A percentile compares a stretch with the other conserved stretches of the same genome.
Evolutionary conservation across 257 asterid species (phyloP).

Genomic region (Ilex aquifolium): DNA sequence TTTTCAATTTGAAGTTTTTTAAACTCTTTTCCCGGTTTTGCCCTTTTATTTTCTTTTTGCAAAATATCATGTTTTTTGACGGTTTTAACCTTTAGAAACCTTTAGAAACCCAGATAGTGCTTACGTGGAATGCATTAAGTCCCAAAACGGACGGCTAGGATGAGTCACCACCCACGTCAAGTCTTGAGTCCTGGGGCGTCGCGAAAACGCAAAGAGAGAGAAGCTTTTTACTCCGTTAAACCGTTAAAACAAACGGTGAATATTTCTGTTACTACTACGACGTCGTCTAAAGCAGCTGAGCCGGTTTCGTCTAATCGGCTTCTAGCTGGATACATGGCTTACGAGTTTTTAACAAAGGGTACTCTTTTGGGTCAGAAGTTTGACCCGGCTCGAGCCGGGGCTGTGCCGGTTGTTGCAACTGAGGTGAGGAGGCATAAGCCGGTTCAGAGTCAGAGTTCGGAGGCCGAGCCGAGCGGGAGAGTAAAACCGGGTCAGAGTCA

Average conservation of each 20-base stretch:
- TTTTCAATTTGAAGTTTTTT: too few relatives aligned
- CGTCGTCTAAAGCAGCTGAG: conserved; percentile 25
- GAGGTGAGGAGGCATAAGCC: not conserved
- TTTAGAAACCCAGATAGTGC: not conserved
- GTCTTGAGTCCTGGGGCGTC: conserved; percentile 31
- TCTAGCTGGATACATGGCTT: not conserved
- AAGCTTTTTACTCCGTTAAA: conserved; percentile 11
- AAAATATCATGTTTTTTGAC: not conserved
- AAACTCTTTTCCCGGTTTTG: not conserved
- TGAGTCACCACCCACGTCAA: conserved; percentile 48
- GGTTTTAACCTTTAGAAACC: not conserved
- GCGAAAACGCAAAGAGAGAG: conserved; percentile 63
- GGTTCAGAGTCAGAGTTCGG: not conserved
- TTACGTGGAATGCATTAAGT: conserved; percentile 26
- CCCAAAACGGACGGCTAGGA: conserved; percentile 35
- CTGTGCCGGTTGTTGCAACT: not conserved
- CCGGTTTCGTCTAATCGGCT: conserved; percentile 37
- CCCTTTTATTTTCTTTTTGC: too few relatives aligned
- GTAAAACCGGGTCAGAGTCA: not conserved
- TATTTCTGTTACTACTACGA: conserved; percentile 22
- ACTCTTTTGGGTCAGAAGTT: not conserved
- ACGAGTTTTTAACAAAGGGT: not conserved
- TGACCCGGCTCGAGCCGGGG: not conserved
- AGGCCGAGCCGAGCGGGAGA: not conserved
- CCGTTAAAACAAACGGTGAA: conserved; percentile 26